These are phyloP conservation scores for Ogataea glucozyma DNA, from an alignment of 805 yeast species.

Conservation along the genomic window DNA sequence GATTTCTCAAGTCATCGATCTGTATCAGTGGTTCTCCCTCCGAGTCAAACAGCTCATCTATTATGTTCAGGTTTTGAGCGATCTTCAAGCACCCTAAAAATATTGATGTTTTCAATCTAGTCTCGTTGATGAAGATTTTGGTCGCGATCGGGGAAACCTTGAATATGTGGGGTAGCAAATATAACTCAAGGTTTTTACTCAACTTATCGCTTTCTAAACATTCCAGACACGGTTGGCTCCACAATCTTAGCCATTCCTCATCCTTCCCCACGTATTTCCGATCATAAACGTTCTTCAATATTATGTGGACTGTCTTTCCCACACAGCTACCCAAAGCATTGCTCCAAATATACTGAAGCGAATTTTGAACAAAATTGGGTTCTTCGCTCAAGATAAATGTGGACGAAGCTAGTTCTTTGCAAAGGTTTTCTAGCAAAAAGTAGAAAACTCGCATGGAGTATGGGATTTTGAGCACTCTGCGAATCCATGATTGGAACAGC, in stretches of 20 bases:
- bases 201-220: conserved; percentile 36
- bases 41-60: conserved; percentile 46
- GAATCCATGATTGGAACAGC: conserved; percentile 48
- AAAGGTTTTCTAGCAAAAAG: conserved; percentile 57
- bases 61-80: conserved; percentile 60
- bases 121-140: conserved; percentile 29
- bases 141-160: conserved; percentile 46
- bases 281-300: conserved; percentile 38
- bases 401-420: conserved; percentile 46
- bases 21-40: conserved; percentile 20
- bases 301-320: conserved; percentile 53
- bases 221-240: conserved; percentile 45
- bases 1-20: conserved; percentile 34
- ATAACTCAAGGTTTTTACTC: conserved; percentile 52
- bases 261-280: conserved; percentile 22
- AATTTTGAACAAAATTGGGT: conserved; percentile 47
- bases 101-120: conserved; percentile 36
- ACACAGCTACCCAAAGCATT: conserved; percentile 66
- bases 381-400: conserved; percentile 42
- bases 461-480: conserved; percentile 43
- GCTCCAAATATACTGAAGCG: conserved; percentile 53
- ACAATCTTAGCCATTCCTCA: conserved; percentile 48
- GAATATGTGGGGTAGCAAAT: conserved; percentile 66
- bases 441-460: conserved; percentile 60
- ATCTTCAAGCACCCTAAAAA: conserved; percentile 58